Evolutionary conservation across 2,329 filamentous ascomycete genomes (phyloP), one percentile per base, ranked within the genome.

Genomic region (Fusarium cicatricum): DNA sequence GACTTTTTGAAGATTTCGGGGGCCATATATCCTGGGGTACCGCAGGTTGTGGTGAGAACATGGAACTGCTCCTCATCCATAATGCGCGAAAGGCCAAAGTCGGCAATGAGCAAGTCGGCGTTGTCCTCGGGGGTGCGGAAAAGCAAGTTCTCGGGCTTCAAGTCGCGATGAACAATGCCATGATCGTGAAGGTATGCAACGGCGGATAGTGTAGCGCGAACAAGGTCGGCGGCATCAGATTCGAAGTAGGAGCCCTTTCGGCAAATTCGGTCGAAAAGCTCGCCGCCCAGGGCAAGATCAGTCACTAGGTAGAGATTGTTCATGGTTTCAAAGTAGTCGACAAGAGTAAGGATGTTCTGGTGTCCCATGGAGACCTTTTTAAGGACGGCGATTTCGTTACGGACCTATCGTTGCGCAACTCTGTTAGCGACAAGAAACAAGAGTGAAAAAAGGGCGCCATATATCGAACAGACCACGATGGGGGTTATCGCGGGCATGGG

Each of bases 61-160:
- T 98, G 95, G 76, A 98, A 98, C 73, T 97, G 91, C 76, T 97
- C 92, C 77, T 98, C 95, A 72, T 99, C 95, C 94, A 99, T 98
- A 77, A 99, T 97, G 54, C 95, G 87, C 21, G 90, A 95, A 43
- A 99, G 81, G 10, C 95, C 95, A 75, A 99, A 99, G 74, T 99
- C 95, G 59, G 95, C 95, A 73, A 99, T 99, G 54, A 99, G 81
- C 26, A 99, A 84, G 76, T 99, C 95, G 41, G 95, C 92, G 71
- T 98, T 98, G 75, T 99, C 95, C 76, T 99, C 95, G 26, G 95
- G 95, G 0, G 95, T 98, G 67, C 95, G 87, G 80, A 99, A 99
- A 19, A 99, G 85, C 6, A 99, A 82, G 73, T 99, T 98, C 78
- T 99, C 95, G 37, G 95, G 95, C 78, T 99, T 99, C 58, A 99